phyloP scores from a whole-genome alignment of 1,139 yeast species.

The Pichia norvegensis region DNA sequence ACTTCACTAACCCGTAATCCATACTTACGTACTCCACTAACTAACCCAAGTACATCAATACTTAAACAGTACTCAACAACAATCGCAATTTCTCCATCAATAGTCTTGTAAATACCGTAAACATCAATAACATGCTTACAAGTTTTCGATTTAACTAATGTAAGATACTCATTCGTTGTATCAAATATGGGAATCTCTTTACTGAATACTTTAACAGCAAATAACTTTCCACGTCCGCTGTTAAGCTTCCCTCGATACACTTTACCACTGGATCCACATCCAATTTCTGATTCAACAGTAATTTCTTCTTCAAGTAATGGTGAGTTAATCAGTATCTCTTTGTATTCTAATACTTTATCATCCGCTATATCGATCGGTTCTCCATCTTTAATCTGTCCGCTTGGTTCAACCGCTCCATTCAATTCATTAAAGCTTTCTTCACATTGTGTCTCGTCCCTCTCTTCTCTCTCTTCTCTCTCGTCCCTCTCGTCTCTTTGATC shows the following conservation, averaged over 20 bases:
- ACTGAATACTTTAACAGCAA: not conserved
- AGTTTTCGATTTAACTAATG: constrained; percentile 10
- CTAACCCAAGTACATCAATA: constrained; percentile 42
- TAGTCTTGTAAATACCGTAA: not conserved
- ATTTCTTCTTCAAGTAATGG: not conserved
- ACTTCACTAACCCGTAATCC: constrained; percentile 14
- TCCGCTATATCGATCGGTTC: too few species aligned
- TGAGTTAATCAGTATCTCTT: not conserved
- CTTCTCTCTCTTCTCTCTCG: too few species aligned
- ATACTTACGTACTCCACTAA: constrained; percentile 34
- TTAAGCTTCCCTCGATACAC: not conserved
- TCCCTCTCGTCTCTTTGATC: too few species aligned
- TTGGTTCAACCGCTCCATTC: too few species aligned
- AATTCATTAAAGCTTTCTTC: too few species aligned
- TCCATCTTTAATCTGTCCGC: too few species aligned
- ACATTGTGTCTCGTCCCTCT: too few species aligned
- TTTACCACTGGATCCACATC: not conserved
- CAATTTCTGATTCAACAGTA: not conserved
- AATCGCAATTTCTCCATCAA: constrained; percentile 6
- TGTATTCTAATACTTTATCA: too few species aligned
- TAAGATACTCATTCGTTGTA: constrained; percentile 23
- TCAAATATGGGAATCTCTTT: not conserved
- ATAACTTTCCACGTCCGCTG: not conserved
- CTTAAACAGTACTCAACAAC: constrained; percentile 38
- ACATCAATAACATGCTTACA: not conserved